Percentiles rank a stretch among this genome's conserved stretches.
These are phyloP conservation scores for Elaeis guineensis DNA, from an alignment of 176 grass and related monocot genomes.

Conservation along the genomic window DNA sequence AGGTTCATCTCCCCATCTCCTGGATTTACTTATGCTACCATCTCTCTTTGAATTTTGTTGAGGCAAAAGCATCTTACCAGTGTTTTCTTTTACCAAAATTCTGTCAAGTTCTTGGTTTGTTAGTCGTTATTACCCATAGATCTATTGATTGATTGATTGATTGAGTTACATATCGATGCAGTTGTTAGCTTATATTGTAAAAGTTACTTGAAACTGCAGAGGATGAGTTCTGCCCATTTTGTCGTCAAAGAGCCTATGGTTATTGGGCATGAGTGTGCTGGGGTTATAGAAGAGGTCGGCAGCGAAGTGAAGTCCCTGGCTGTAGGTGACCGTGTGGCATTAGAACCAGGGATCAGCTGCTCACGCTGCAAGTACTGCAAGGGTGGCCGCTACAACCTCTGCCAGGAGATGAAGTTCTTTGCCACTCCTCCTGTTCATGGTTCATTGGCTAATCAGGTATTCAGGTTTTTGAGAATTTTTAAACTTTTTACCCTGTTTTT, in stretches of 20 bases:
- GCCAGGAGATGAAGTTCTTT: constrained; percentile 81
- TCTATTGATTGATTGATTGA: no score
- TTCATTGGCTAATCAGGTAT: constrained; percentile 50
- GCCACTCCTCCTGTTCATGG: constrained; percentile 70
- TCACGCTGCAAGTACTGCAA: constrained; percentile 82
- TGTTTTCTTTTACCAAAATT: no score
- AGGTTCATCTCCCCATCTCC: constrained; percentile 32
- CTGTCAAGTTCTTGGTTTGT: no score
- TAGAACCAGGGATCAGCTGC: constrained; percentile 80
- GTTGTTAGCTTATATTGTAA: background rate
- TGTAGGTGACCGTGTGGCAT: constrained; percentile 61
- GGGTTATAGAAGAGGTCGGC: constrained; percentile 72
- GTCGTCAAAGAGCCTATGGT: constrained; percentile 93
- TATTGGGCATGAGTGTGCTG: constrained; percentile 93
- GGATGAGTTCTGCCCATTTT: constrained; percentile 69
- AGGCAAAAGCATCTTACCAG: no score
- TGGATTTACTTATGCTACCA: no score
- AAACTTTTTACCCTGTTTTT: no score
- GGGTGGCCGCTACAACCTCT: constrained; percentile 88
- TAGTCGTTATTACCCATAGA: no score
- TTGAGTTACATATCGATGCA: no score
- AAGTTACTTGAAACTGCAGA: constrained; percentile 18
- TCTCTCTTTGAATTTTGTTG: no score
- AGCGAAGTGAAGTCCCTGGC: constrained; percentile 39
- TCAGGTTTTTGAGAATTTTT: background rate